Conservation (phyloP, 106 monocot genomes). For the Dendrobium chrysotoxum region DNA sequence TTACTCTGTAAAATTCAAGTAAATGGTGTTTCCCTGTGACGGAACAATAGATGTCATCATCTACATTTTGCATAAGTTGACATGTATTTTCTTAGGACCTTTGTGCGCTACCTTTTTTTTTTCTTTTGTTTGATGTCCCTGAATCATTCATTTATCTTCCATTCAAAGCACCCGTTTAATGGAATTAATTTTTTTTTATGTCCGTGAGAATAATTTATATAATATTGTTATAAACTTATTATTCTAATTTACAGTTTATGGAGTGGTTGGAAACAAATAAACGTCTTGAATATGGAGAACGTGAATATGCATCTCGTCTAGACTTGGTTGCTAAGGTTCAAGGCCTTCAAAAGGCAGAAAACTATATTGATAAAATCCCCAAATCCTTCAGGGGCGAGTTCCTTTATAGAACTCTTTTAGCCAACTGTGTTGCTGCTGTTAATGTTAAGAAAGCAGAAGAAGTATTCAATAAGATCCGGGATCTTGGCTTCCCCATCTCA, state of each 20-base stretch:
- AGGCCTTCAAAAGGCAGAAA: slow-evolving; percentile 61
- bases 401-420: slow-evolving; percentile 68
- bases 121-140: neutral
- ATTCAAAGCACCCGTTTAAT: too few relatives aligned
- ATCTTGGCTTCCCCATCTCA: slow-evolving; percentile 46
- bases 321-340: slow-evolving; percentile 67
- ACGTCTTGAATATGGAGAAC: slow-evolving; percentile 45
- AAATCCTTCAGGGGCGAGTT: slow-evolving; percentile 47
- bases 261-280: slow-evolving; percentile 72
- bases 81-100: too few relatives aligned
- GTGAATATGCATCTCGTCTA: slow-evolving; percentile 60
- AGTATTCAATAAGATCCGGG: slow-evolving; percentile 70
- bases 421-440: slow-evolving; percentile 41
- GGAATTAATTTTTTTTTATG: neutral
- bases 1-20: too few relatives aligned
- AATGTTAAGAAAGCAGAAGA: slow-evolving; percentile 73
- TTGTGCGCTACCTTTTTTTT: too few relatives aligned
- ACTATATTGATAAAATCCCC: slow-evolving; percentile 63
- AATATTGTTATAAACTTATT: neutral
- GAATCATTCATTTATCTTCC: neutral
- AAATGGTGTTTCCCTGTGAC: too few relatives aligned
- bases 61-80: too few relatives aligned
- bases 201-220: neutral
- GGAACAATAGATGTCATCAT: too few relatives aligned
- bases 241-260: slow-evolving; percentile 43